These are phyloP conservation scores for Anisogramma anomala DNA, from an alignment of 2,329 filamentous ascomycete genomes.

Conservation along the genomic window DNA sequence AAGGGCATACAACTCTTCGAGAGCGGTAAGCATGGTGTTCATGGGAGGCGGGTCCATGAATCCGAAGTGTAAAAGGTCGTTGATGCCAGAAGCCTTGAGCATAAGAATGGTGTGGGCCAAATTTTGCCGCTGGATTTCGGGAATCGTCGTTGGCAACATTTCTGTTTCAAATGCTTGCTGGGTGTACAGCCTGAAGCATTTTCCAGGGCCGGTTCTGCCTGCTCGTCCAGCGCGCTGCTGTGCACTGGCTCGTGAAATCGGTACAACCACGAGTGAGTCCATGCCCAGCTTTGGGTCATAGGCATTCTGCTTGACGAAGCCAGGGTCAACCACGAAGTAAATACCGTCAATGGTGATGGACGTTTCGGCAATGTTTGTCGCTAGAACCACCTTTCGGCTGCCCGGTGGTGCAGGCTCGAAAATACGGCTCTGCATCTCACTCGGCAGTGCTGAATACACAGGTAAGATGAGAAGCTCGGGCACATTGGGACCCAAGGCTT, in stretches of 20 bases:
- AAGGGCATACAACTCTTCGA: conserved; percentile 89
- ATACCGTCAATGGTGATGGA: conserved; percentile 97
- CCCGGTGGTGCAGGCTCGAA: conserved; percentile 87
- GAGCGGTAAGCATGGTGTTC: conserved; percentile 91
- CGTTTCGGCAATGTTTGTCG: conserved; percentile 96
- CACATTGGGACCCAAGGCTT: conserved; percentile 78
- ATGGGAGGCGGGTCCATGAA: conserved; percentile 98
- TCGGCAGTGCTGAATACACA: conserved; percentile 89
- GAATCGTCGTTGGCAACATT: conserved; percentile 92
- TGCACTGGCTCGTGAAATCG: conserved; percentile 92
- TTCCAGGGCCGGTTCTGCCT: conserved; percentile 87
- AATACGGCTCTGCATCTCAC: conserved; percentile 85
- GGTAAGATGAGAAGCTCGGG: conserved; percentile 88
- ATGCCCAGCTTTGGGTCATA: conserved; percentile 97
- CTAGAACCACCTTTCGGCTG: conserved; percentile 86
- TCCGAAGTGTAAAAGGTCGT: conserved; percentile 91
- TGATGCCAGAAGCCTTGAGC: conserved; percentile 98
- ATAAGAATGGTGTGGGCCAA: conserved; percentile 87
- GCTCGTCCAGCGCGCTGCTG: conserved; percentile 89
- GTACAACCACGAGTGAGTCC: conserved; percentile 91
- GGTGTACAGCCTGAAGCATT: conserved; percentile 91
- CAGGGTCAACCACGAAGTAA: conserved; percentile 93
- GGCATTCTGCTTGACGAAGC: conserved; percentile 94
- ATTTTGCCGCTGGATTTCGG: conserved; percentile 93
- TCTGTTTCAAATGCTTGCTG: conserved; percentile 92